Evolutionary conservation across 352 stramenopile genomes (phyloP).

Genomic region (Phytophthora multivora): DNA sequence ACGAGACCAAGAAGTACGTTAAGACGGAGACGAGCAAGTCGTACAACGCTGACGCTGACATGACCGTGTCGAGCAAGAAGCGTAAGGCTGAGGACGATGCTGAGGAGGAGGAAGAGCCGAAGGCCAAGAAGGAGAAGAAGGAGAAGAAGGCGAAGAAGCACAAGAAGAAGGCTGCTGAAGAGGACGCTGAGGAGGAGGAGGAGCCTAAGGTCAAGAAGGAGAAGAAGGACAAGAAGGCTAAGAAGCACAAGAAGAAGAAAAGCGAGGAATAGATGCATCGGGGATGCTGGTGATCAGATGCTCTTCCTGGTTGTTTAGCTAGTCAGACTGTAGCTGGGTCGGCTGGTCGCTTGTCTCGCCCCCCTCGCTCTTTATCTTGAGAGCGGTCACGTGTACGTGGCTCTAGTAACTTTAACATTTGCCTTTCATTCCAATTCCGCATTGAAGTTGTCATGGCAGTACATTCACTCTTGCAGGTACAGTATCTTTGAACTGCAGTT

Average conservation of each 20-base stretch:
- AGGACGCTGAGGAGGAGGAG: conserved; percentile 35
- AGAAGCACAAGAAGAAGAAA: conserved; percentile 55
- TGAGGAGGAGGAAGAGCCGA: conserved; percentile 61
- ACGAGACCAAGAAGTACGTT: conserved; percentile 91
- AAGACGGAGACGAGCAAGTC: conserved; percentile 75
- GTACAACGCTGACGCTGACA: conserved; percentile 97
- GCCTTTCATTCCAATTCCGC: conserved; percentile 21
- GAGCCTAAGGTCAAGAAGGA: conserved; percentile 8
- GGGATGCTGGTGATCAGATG: conserved; percentile 14
- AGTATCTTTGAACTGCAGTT: neutral
- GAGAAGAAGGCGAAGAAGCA: conserved; percentile 79
- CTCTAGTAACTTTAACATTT: conserved; percentile 42
- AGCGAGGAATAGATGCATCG: conserved; percentile 54
- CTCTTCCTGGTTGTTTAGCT: conserved; percentile 17
- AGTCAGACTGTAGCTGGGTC: conserved; percentile 30
- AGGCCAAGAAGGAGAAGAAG: conserved; percentile 76
- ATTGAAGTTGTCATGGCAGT: neutral
- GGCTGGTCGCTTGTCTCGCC: conserved; percentile 20
- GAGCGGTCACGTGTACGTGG: neutral
- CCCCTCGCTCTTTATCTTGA: conserved; percentile 27
- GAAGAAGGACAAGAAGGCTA: conserved; percentile 46
- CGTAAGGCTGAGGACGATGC: conserved; percentile 71
- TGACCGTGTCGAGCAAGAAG: conserved; percentile 94
- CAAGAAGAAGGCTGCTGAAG: conserved; percentile 67
- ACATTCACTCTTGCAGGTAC: neutral